Conservation (phyloP, 2,329 filamentous ascomycete genomes). For the Emmonsiellopsis sp. region DNA sequence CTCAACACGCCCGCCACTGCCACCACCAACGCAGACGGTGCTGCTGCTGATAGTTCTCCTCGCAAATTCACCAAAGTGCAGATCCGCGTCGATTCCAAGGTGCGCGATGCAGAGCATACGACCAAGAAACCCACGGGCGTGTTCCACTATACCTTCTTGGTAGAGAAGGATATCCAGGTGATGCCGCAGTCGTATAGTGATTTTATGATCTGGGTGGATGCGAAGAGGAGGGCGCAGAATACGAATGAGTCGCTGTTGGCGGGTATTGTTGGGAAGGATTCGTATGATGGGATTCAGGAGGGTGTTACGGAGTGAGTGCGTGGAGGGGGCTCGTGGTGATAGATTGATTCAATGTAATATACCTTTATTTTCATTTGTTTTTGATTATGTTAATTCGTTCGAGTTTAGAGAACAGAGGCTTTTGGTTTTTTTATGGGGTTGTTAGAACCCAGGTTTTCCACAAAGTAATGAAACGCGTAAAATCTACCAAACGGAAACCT, state of each 20-base stretch:
- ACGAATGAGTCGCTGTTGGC: constrained; percentile 35
- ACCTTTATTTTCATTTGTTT: no score
- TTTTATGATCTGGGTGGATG: constrained; percentile 58
- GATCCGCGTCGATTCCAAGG: constrained; percentile 62
- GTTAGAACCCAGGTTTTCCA: no score
- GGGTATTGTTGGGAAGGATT: constrained; percentile 23
- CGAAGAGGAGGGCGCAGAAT: constrained; percentile 45
- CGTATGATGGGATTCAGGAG: constrained; percentile 24
- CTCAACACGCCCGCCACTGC: constrained; percentile 18
- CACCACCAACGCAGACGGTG: constrained; percentile 18
- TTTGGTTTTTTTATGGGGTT: no score
- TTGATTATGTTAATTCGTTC: no score
- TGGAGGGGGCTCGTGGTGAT: neutral
- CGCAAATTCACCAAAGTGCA: constrained; percentile 54
- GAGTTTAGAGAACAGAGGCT: no score
- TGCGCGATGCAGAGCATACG: constrained; percentile 62
- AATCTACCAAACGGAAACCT: no score
- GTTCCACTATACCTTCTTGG: constrained; percentile 66
- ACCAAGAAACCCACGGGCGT: constrained; percentile 59
- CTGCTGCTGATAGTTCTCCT: constrained; percentile 20
- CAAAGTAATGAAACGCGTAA: no score
- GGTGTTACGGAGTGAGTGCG: constrained; percentile 27
- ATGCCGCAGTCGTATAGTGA: constrained; percentile 56
- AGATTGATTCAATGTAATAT: no score
- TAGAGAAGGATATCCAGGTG: constrained; percentile 55